Percentiles rank a stretch among this genome's conserved stretches.
Conservation (phyloP, 306 rosid species). For the Arachis stenosperma region DNA sequence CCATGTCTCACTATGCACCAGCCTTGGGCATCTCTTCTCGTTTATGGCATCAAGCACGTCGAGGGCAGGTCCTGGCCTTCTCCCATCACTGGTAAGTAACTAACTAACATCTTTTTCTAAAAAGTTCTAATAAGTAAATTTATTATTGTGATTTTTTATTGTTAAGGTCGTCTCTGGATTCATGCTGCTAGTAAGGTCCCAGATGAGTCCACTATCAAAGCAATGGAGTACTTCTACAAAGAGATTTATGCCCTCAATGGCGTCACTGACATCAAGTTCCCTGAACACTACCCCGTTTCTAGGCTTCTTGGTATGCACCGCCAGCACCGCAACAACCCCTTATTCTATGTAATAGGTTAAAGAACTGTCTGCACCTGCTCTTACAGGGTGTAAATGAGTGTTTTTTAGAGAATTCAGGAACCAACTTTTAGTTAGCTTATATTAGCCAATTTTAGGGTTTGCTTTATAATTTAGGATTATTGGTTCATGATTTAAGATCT, state of each 20-base stretch:
- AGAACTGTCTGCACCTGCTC: too few relatives aligned
- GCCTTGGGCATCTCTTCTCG: conserved; percentile 97
- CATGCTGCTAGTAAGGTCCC: conserved; percentile 97
- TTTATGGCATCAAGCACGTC: conserved; percentile 84
- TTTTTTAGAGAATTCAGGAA: too few relatives aligned
- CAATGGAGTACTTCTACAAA: conserved; percentile 86
- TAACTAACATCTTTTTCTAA: background rate
- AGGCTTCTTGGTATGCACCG: conserved; percentile 70
- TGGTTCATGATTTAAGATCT: too few relatives aligned
- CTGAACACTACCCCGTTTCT: conserved; percentile 87
- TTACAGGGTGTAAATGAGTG: too few relatives aligned
- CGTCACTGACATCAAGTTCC: conserved; percentile 71
- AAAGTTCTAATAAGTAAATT: background rate
- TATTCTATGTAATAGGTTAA: too few relatives aligned
- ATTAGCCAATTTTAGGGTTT: too few relatives aligned
- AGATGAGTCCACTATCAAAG: conserved; percentile 82
- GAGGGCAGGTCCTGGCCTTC: conserved; percentile 96
- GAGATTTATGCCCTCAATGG: conserved; percentile 86
- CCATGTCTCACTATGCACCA: conserved; percentile 96
- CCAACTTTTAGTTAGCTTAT: too few relatives aligned
- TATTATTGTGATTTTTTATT: background rate
- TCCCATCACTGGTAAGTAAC: conserved; percentile 70
- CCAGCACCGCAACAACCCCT: background rate
- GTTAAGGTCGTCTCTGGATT: conserved; percentile 93
- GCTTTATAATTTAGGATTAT: too few relatives aligned